These are phyloP conservation scores for Naematelia aurantialba DNA, from an alignment of 768 basidiomycete genomes.

Conservation along the genomic window DNA sequence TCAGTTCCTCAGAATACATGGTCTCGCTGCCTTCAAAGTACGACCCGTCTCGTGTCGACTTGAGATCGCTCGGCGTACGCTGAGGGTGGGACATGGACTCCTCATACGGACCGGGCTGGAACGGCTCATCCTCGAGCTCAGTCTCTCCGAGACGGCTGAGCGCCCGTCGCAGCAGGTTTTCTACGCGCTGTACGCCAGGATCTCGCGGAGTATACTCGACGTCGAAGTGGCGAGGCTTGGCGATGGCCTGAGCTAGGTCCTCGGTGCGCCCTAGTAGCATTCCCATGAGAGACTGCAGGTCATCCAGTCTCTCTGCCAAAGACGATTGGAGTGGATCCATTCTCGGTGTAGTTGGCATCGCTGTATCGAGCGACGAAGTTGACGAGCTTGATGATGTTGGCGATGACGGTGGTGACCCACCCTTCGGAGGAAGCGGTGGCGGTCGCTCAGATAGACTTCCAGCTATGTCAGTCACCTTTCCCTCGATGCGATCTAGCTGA, in stretches of 20 bases:
- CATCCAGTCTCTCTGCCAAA: slow-evolving; percentile 37
- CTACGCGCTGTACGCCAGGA: slow-evolving; percentile 33
- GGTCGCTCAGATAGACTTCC: slow-evolving; percentile 46
- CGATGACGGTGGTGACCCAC: slow-evolving; percentile 54
- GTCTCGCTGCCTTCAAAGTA: slow-evolving; percentile 28
- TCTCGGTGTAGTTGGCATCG: slow-evolving; percentile 40
- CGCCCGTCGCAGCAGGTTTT: slow-evolving; percentile 57
- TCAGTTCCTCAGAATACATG: slow-evolving; percentile 36
- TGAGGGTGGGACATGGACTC: background rate
- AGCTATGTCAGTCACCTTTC: slow-evolving; percentile 63
- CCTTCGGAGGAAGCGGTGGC: slow-evolving; percentile 38
- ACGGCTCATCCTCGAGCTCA: slow-evolving; percentile 49
- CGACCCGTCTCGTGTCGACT: slow-evolving; percentile 22
- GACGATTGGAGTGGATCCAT: slow-evolving; percentile 23
- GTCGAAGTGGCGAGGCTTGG: slow-evolving; percentile 22
- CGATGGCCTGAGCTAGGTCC: slow-evolving; percentile 60
- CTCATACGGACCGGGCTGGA: background rate
- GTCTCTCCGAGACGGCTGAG: slow-evolving; percentile 53
- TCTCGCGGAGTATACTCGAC: slow-evolving; percentile 20
- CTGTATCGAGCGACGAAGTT: slow-evolving; percentile 43
- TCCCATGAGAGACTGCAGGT: slow-evolving; percentile 58
- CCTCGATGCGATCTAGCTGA: slow-evolving; percentile 66
- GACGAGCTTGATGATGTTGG: slow-evolving; percentile 53
- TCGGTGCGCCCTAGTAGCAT: slow-evolving; percentile 61
- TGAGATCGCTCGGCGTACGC: background rate